Evolutionary conservation across 2,329 filamentous ascomycete genomes (phyloP).

Genomic region (Apiospora hydei): DNA sequence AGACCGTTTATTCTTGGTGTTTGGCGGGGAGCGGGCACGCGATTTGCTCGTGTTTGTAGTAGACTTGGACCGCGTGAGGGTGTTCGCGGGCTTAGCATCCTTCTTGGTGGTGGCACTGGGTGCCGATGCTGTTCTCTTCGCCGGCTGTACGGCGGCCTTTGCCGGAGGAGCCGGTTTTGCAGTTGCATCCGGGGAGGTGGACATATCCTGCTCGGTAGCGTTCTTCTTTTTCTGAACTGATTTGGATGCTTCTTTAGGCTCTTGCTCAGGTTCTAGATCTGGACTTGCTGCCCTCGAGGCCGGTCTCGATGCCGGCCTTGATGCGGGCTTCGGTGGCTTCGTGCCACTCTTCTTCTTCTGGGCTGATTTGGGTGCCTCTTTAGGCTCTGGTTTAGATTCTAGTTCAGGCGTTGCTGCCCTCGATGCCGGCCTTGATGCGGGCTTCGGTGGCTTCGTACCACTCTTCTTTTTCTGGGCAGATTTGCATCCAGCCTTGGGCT

Average conservation of each 20-base stretch:
- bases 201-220: not conserved
- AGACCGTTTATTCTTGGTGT: not conserved
- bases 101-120: conserved; percentile 20
- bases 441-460: not conserved
- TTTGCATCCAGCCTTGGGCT: conserved; percentile 24
- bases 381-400: conserved; percentile 27
- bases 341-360: conserved; percentile 5
- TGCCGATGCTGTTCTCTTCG: conserved; percentile 33
- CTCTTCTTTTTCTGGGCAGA: conserved; percentile 10
- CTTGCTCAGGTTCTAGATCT: not conserved
- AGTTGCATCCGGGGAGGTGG: conserved; percentile 13
- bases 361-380: not conserved
- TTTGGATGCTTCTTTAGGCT: not conserved
- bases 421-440: conserved; percentile 24
- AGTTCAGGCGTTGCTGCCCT: conserved; percentile 27
- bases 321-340: not conserved
- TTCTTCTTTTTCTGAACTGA: not conserved
- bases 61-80: not conserved
- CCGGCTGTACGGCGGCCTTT: conserved; percentile 26
- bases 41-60: not conserved
- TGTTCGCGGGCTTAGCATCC: not conserved
- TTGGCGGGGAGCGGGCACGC: conserved; percentile 4
- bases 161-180: conserved; percentile 25
- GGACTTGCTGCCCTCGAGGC: conserved; percentile 12
- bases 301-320: not conserved